Evolutionary conservation across 2,329 filamentous ascomycete genomes (phyloP), one percentile per base, ranked within the genome.

Genomic region (Phaeosphaeriaceae sp.): DNA sequence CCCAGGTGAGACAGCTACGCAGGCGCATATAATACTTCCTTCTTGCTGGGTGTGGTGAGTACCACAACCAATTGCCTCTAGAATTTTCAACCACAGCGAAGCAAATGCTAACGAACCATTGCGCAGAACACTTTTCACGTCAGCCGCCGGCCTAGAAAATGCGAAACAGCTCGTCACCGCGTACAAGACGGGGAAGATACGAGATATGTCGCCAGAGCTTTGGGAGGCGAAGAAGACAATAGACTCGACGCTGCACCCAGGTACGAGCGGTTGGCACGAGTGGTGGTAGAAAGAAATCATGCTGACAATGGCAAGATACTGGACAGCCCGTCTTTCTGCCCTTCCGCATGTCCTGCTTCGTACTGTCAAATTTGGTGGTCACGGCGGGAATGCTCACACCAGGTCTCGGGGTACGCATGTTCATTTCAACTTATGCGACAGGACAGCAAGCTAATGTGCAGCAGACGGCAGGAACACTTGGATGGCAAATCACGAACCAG

Each of bases 221-320:
- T 99, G 95, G 95, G 83, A 86, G 62, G 95, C 95, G 46, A 99
- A 99, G 86, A 97, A 97, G 84, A 88, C 97, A 66, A 91, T 98
- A 56, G 95, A 99, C 79, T 94, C 95, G 60, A 99, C 95, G 15
- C 81, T 99, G 65, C 95, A 99, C 77, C 95, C 95, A 66, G 93
- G 93, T 96, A 87, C 66, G 84, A 60, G 40, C 27, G 47, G 40
- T 19, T 22, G 20, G 42, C 33, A 51, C 31, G 7, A 15, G 47
- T 46, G 6, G 36, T n/a, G 25, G 25, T 4, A 27, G 7, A 21
- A n/a, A 10, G 22, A 19, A 20, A n/a, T 47, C 20, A 48, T 49
- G 54, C 67, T 69, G 60, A 69, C 56, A 31, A 27, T 22, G 36
- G 31, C 47, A 64, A 96, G 95, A 99, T 79, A 98, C 93, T 19